A percentile compares a stretch with the other conserved stretches of the same genome.
phyloP scores from a whole-genome alignment of 108 stramenopile species.

The Skeletonema tropicum region DNA sequence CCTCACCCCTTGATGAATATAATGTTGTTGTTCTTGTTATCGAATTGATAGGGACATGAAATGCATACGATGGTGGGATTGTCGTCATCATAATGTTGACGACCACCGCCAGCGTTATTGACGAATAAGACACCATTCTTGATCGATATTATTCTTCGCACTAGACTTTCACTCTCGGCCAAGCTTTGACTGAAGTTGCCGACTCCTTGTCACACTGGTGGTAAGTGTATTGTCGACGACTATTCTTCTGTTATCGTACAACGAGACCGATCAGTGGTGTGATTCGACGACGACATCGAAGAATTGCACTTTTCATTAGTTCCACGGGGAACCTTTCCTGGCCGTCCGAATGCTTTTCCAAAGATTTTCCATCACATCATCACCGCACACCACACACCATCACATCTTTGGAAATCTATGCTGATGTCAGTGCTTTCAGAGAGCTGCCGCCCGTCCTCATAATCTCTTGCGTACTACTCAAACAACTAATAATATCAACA shows the following conservation, averaged over 20 bases:
- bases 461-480: conserved; percentile 4
- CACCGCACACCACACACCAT: no score
- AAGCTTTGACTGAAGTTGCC: no score
- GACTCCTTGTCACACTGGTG: no score
- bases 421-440: conserved; percentile 4
- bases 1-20: not conserved
- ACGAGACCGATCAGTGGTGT: no score
- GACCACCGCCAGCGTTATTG: not conserved
- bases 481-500: conserved; percentile 8
- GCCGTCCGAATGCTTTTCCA: not conserved
- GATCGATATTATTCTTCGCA: not conserved
- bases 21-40: not conserved
- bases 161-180: no score
- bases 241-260: no score
- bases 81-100: not conserved
- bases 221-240: no score
- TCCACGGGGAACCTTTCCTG: not conserved
- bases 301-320: not conserved
- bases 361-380: not conserved
- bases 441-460: not conserved
- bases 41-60: not conserved
- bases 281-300: no score
- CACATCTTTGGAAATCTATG: conserved; percentile 28
- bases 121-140: not conserved
- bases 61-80: not conserved